Base-by-base conservation (phyloP, 2,329 filamentous ascomycete genomes). In the Orbilia ellipsospora region DNA sequence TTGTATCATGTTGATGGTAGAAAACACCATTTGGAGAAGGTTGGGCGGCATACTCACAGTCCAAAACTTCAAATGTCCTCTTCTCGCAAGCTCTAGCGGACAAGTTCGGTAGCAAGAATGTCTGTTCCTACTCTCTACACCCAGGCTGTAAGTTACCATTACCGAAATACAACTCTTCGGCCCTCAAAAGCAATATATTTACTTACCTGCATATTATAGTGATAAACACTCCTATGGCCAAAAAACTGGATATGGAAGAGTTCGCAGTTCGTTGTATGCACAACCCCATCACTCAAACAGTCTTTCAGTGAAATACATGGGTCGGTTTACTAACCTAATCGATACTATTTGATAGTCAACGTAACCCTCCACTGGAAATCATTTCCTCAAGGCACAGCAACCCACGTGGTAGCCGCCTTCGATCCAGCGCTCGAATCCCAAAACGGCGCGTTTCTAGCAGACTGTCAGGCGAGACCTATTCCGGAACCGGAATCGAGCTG, bases 1-100 rank as follows among this genome's bases (percentile, higher is more conserved):
- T 15, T 20, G 15, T 2, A 16, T 20, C 1, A 23, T 1, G 2
- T 6, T 36, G 3, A 1, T 1, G 31, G 10, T 55, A 77, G 76
- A 73, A 72, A 77, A 77, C 80, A 0, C 82, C 83, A 56, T 82
- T 82, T 2, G 84, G 83, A 63, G 78, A 80, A 0, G 77, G 77
- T 0, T 85, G 84, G 81, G 78, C 81, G 0, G 85, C 85, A 1
- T 87, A 88, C 73, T 83, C 82, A 1, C 85, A 86, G 77, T 85
- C 84, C 78, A 87, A 87, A 80, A 85, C 85, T 31, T 85, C 85
- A 1, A 85, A 86, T 64, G 83, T 86, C 10, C 78, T 86, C 54
- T 85, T 85, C 70, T 83, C 81, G 0, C 69, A 83, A 26, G 82
- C 80, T 12, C 80, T 85, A 12, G 83, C 84, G 12, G 77, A 82